Evolutionary conservation across 257 asterid species (phyloP).

Genomic region (Solanum pimpinellifolium): DNA sequence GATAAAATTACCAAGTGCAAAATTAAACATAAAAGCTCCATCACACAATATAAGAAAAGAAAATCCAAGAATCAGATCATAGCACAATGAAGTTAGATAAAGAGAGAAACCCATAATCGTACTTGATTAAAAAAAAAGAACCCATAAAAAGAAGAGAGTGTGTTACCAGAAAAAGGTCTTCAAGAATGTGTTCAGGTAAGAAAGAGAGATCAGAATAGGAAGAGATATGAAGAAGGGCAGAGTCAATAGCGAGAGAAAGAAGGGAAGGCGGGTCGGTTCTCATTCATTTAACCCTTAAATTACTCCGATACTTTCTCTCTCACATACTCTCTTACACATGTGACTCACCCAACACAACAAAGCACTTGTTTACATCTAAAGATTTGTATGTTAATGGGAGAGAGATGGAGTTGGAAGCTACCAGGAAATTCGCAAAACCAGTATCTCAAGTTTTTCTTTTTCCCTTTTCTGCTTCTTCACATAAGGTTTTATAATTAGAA

Average conservation of each 20-base stretch:
- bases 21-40: background rate
- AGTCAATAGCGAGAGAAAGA: constrained; percentile 68
- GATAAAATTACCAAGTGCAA: background rate
- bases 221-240: constrained; percentile 49
- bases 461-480: too few species aligned
- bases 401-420: background rate
- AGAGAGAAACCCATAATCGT: background rate
- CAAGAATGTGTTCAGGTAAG: constrained; percentile 72
- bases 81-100: background rate
- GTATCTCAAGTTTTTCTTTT: background rate
- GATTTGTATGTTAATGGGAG: background rate
- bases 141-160: background rate
- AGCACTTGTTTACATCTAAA: background rate
- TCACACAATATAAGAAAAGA: background rate
- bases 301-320: constrained; percentile 31
- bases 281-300: constrained; percentile 32
- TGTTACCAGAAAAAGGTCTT: constrained; percentile 60
- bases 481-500: too few species aligned
- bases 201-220: constrained; percentile 66
- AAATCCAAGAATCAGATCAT: background rate
- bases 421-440: background rate
- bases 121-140: background rate
- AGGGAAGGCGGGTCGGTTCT: constrained; percentile 63
- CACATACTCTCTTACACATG: background rate
- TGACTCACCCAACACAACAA: background rate